A percentile compares a stretch with the other conserved stretches of the same genome.
Conservation (phyloP, 257 asterid genomes). For the Lavandula angustifolia region DNA sequence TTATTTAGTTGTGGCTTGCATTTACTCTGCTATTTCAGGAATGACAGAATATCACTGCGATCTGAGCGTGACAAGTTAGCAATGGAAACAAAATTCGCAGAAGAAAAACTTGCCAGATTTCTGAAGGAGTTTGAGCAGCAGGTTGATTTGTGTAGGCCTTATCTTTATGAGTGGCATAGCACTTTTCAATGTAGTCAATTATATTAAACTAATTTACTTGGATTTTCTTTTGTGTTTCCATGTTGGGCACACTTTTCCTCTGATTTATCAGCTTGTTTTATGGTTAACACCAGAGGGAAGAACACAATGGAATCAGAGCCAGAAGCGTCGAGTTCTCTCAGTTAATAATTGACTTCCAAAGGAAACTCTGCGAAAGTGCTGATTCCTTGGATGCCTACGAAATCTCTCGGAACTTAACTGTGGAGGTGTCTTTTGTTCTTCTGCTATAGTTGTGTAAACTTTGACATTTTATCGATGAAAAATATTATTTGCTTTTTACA, state of each 20-base stretch:
- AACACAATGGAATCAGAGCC: slow-evolving; percentile 58
- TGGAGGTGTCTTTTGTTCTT: slow-evolving; percentile 61
- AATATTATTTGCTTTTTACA: slow-evolving; percentile 13
- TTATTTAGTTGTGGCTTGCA: slow-evolving; percentile 17
- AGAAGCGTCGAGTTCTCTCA: slow-evolving; percentile 91
- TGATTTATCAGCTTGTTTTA: slow-evolving; percentile 16
- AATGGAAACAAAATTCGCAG: slow-evolving; percentile 69
- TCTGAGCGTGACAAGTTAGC: slow-evolving; percentile 81
- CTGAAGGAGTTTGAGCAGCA: slow-evolving; percentile 84
- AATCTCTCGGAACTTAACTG: slow-evolving; percentile 60
- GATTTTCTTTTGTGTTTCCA: slow-evolving; percentile 2
- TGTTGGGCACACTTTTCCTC: slow-evolving; percentile 8
- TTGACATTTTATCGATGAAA: slow-evolving; percentile 8
- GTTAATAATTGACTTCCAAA: slow-evolving; percentile 76
- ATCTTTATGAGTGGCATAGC: not conserved
- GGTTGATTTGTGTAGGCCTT: slow-evolving; percentile 42
- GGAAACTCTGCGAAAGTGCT: slow-evolving; percentile 77
- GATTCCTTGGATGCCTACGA: slow-evolving; percentile 67
- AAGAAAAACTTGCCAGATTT: slow-evolving; percentile 71
- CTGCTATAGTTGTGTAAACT: slow-evolving; percentile 10
- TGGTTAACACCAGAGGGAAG: slow-evolving; percentile 60
- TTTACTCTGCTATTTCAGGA: slow-evolving; percentile 42
- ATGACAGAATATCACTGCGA: slow-evolving; percentile 57
- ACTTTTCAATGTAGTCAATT: too few species aligned
- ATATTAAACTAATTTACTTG: not conserved